Conservation (phyloP, 306 rosid genomes). For the Quercus aquifolioides region DNA sequence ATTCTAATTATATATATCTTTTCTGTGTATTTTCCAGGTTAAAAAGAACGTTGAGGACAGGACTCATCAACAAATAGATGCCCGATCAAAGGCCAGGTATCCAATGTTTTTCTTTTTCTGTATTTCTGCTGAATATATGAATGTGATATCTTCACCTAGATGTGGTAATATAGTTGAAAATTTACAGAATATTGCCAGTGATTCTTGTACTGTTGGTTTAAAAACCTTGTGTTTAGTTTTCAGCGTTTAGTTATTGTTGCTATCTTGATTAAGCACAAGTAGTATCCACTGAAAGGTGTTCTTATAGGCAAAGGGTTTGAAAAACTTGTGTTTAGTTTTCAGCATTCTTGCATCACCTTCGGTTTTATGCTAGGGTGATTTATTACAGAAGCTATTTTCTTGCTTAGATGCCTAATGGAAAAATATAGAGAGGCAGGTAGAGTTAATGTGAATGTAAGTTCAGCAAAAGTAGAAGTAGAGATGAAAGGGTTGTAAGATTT, state of each 20-base stretch:
- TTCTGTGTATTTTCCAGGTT: slow-evolving; percentile 44
- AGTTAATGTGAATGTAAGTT: no score
- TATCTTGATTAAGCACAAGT: no score
- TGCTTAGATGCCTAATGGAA: no score
- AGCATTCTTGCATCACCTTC: no score
- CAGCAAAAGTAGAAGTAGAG: no score
- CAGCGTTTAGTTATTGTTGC: neutral
- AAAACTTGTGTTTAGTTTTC: no score
- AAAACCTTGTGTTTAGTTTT: neutral
- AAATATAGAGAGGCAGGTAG: no score
- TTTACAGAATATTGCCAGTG: neutral
- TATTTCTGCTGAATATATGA: neutral
- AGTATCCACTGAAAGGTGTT: neutral
- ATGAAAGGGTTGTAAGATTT: no score
- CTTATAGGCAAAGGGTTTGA: neutral
- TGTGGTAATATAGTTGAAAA: neutral
- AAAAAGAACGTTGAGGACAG: slow-evolving; percentile 55
- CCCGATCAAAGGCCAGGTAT: slow-evolving; percentile 90
- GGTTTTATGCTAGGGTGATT: no score
- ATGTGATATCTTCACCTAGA: slow-evolving; percentile 3
- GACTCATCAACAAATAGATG: slow-evolving; percentile 79
- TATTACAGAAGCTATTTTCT: no score
- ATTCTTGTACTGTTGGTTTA: neutral
- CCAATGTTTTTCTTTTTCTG: slow-evolving; percentile 7
- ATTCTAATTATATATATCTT: neutral